These are phyloP conservation scores for Curvularia spicifera DNA, from an alignment of 2,329 filamentous ascomycete species.

Conservation along the genomic window DNA sequence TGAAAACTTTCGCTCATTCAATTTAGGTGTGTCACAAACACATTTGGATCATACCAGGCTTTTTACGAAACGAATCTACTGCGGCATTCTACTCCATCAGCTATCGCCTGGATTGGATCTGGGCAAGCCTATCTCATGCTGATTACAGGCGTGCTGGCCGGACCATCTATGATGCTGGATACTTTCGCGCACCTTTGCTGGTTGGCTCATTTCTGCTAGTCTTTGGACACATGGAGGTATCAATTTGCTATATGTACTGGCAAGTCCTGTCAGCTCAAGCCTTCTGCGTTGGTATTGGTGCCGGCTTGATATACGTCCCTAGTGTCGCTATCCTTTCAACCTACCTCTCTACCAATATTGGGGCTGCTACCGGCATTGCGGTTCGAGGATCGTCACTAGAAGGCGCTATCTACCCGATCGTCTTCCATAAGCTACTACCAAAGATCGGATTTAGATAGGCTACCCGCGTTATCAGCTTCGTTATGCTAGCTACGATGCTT, in stretches of 20 bases:
- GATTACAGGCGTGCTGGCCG: slow-evolving; percentile 54
- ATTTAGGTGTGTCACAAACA: slow-evolving; percentile 50
- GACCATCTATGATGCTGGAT: slow-evolving; percentile 59
- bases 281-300: slow-evolving; percentile 56
- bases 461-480: slow-evolving; percentile 68
- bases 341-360: slow-evolving; percentile 56
- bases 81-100: slow-evolving; percentile 47
- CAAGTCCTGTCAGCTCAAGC: slow-evolving; percentile 59
- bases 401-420: slow-evolving; percentile 60
- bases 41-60: slow-evolving; percentile 57
- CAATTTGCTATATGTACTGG: slow-evolving; percentile 56
- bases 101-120: slow-evolving; percentile 59
- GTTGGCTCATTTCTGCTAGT: slow-evolving; percentile 55
- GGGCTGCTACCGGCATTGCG: slow-evolving; percentile 54
- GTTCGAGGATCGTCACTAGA: slow-evolving; percentile 53
- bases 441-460: slow-evolving; percentile 68
- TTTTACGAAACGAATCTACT: slow-evolving; percentile 56
- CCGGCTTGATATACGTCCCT: slow-evolving; percentile 54
- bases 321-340: slow-evolving; percentile 56
- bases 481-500: slow-evolving; percentile 60
- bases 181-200: slow-evolving; percentile 54
- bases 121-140: slow-evolving; percentile 58
- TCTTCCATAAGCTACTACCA: slow-evolving; percentile 65
- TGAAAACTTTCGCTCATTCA: background rate
- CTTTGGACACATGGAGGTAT: slow-evolving; percentile 60